Conservation (phyloP, 2,329 filamentous ascomycete genomes). For the Paraconiothyrium brasiliense region DNA sequence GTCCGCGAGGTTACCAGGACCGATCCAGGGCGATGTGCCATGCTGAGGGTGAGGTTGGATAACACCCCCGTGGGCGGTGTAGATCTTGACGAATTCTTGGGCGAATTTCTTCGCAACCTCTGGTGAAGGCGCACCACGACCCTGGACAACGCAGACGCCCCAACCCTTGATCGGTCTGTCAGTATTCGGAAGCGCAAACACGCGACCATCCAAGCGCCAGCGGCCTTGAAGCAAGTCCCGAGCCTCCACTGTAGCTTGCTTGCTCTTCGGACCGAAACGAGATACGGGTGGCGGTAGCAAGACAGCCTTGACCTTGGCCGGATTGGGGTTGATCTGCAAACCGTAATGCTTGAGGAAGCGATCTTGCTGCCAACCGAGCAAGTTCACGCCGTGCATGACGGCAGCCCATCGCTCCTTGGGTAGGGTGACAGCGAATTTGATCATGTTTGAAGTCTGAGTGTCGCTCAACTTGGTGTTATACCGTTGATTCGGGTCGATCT, state of each 20-base stretch:
- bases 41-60: constrained; percentile 50
- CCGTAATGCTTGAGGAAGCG: constrained; percentile 77
- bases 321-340: constrained; percentile 70
- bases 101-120: constrained; percentile 63
- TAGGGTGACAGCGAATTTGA: constrained; percentile 87
- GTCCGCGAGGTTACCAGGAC: constrained; percentile 40
- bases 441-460: constrained; percentile 81
- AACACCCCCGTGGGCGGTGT: constrained; percentile 68
- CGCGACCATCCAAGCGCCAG: constrained; percentile 87
- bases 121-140: constrained; percentile 57
- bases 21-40: constrained; percentile 44
- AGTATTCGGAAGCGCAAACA: constrained; percentile 74
- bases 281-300: constrained; percentile 77
- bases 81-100: constrained; percentile 69
- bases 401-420: constrained; percentile 73
- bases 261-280: constrained; percentile 62
- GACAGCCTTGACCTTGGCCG: constrained; percentile 72
- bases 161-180: constrained; percentile 71
- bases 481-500: constrained; percentile 63
- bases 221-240: constrained; percentile 69
- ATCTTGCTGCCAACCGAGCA: constrained; percentile 75
- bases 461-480: constrained; percentile 68
- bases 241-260: constrained; percentile 35
- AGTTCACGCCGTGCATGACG: constrained; percentile 73
- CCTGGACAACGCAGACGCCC: constrained; percentile 75